Conservation (phyloP, 371 early-diverging fungal species). For the Enteropsectra breve region DNA sequence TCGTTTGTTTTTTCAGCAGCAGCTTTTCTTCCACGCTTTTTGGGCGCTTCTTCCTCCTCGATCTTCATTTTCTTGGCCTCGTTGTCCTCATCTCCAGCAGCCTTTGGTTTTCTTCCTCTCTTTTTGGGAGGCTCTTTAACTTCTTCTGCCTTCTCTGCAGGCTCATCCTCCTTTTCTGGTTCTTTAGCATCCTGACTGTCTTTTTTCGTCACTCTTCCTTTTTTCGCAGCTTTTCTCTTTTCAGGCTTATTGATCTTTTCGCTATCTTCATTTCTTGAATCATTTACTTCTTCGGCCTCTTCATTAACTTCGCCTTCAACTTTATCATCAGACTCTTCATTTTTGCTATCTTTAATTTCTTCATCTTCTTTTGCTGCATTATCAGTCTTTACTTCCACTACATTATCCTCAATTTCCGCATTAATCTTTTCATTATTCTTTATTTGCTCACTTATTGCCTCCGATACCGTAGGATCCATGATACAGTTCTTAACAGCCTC, state of each 20-base stretch:
- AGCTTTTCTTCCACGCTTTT: background rate
- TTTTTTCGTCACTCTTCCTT: background rate
- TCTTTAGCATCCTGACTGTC: background rate
- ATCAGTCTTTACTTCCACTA: background rate
- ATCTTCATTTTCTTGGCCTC: background rate
- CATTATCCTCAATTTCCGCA: background rate
- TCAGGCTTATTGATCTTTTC: background rate
- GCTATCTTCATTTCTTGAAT: too few species aligned
- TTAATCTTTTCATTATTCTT: background rate
- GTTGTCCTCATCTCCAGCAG: background rate
- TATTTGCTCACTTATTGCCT: background rate
- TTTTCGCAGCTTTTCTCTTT: background rate
- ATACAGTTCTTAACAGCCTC: slow-evolving; percentile 12
- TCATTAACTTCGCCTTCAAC: background rate
- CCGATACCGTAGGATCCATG: background rate
- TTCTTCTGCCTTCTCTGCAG: background rate
- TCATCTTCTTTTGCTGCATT: slow-evolving; percentile 1
- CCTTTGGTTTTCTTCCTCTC: background rate
- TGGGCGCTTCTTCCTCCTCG: background rate
- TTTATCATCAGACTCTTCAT: background rate
- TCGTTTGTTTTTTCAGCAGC: background rate
- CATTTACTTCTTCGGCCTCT: background rate
- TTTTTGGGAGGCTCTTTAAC: background rate
- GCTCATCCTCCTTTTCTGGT: background rate
- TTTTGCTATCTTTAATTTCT: slow-evolving; percentile 1